Conservation (phyloP, 2,329 filamentous ascomycete genomes). For the Truncatella angustata region DNA sequence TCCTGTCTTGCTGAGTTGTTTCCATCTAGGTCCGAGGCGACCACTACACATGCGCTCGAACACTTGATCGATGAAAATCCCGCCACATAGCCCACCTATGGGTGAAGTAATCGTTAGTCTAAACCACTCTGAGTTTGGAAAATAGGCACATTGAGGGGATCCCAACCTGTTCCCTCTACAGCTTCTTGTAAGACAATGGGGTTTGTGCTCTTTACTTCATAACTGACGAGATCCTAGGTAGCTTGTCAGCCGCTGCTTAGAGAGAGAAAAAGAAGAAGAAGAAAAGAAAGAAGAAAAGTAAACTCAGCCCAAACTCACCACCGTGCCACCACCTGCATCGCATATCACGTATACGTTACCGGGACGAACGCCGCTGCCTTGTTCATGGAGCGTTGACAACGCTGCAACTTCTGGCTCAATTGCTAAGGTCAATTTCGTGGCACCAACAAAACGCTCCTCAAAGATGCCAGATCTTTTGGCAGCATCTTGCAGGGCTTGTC, state of each 20-base stretch:
- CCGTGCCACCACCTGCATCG: slow-evolving; percentile 25
- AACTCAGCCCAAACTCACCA: slow-evolving; percentile 13
- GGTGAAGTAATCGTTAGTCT: not conserved
- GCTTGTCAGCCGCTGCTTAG: not conserved
- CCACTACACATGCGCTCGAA: not conserved
- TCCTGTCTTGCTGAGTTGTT: not conserved
- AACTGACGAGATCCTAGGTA: slow-evolving; percentile 17
- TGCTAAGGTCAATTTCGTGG: slow-evolving; percentile 19
- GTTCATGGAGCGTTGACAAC: slow-evolving; percentile 16
- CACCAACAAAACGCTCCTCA: slow-evolving; percentile 11
- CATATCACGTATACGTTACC: slow-evolving; percentile 20
- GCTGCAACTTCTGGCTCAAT: slow-evolving; percentile 25
- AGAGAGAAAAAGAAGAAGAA: too few relatives aligned
- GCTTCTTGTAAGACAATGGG: not conserved
- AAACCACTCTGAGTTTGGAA: not conserved
- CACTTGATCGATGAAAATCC: slow-evolving; percentile 1
- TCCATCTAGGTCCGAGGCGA: not conserved
- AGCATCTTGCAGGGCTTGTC: slow-evolving; percentile 18
- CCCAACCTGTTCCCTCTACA: not conserved
- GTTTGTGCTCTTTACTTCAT: slow-evolving; percentile 9
- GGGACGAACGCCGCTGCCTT: not conserved
- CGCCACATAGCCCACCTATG: slow-evolving; percentile 5
- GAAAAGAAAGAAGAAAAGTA: not conserved
- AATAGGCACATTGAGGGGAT: not conserved
- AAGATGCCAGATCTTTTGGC: slow-evolving; percentile 18